A percentile compares a stretch with the other conserved stretches of the same genome.
Conservation (phyloP, 768 basidiomycete species). For the Melanogaster broomeanus region DNA sequence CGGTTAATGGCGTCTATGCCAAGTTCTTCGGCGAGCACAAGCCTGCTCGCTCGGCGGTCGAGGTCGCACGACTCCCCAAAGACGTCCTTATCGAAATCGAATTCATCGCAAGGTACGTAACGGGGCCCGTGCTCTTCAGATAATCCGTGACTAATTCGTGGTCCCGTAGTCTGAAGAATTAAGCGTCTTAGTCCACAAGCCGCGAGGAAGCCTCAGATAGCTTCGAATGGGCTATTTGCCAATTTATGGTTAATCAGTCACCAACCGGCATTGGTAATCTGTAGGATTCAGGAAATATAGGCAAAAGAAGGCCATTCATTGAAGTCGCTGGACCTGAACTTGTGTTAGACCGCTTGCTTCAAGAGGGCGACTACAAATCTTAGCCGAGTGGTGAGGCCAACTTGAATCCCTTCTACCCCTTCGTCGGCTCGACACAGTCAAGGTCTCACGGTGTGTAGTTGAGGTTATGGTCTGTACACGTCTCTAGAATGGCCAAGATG, state of each 20-base stretch:
- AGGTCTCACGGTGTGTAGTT: too few relatives aligned
- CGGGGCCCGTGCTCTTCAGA: not conserved
- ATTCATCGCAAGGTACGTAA: slow-evolving; percentile 75
- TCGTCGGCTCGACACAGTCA: too few relatives aligned
- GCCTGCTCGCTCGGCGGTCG: slow-evolving; percentile 91
- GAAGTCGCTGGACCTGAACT: too few relatives aligned
- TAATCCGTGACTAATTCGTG: not conserved
- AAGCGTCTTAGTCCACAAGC: not conserved
- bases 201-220: not conserved
- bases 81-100: slow-evolving; percentile 94
- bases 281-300: not conserved
- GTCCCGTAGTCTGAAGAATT: slow-evolving; percentile 19
- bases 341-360: too few relatives aligned
- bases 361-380: too few relatives aligned
- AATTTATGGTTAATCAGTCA: not conserved
- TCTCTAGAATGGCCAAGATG: too few relatives aligned
- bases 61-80: slow-evolving; percentile 86
- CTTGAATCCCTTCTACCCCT: too few relatives aligned
- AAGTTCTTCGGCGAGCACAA: slow-evolving; percentile 88
- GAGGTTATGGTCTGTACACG: too few relatives aligned
- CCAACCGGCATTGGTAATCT: not conserved
- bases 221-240: not conserved
- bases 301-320: too few relatives aligned
- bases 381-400: too few relatives aligned
- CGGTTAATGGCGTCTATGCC: slow-evolving; percentile 81